Evolutionary conservation across 208 protist genomes (phyloP).

Genomic region (Novymonas esmeraldas): DNA sequence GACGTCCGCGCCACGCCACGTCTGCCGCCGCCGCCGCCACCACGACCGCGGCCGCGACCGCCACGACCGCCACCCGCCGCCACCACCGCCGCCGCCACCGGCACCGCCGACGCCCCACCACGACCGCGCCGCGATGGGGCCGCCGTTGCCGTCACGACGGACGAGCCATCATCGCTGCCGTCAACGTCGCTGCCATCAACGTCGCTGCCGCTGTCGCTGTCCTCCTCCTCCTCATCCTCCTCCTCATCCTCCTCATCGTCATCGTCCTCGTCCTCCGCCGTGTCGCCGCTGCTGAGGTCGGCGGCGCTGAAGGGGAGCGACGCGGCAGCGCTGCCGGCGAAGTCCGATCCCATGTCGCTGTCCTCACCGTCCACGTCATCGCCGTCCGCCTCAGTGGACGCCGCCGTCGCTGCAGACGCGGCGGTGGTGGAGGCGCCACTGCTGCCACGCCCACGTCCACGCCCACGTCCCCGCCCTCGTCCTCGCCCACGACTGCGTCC

Average conservation of each 20-base stretch:
- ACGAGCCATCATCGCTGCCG: slow-evolving; percentile 1
- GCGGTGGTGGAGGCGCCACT: background rate
- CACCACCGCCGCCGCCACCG: background rate
- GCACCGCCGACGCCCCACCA: slow-evolving; percentile 1
- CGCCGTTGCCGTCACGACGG: slow-evolving; percentile 6
- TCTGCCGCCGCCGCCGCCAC: slow-evolving; percentile 25
- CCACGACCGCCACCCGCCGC: slow-evolving; percentile 3
- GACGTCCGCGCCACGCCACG: slow-evolving; percentile 3
- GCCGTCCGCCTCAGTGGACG: slow-evolving; percentile 10
- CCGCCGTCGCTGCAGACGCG: background rate
- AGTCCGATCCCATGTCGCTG: too few relatives aligned
- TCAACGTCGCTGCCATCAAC: slow-evolving; percentile 6
- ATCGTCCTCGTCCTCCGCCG: background rate
- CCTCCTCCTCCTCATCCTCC: slow-evolving; percentile 2
- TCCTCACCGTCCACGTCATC: slow-evolving; percentile 1
- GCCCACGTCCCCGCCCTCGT: background rate
- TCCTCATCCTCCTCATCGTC: background rate
- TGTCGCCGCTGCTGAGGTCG: background rate
- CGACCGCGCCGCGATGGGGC: background rate
- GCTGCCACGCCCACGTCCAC: slow-evolving; percentile 2
- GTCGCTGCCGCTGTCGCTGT: background rate
- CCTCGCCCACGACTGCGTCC: slow-evolving; percentile 15
- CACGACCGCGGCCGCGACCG: slow-evolving; percentile 24
- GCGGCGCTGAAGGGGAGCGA: background rate
- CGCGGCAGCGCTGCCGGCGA: background rate